These are phyloP conservation scores for Symbiodinium pilosum DNA, from an alignment of 73 alveolate species.

Conservation along the genomic window DNA sequence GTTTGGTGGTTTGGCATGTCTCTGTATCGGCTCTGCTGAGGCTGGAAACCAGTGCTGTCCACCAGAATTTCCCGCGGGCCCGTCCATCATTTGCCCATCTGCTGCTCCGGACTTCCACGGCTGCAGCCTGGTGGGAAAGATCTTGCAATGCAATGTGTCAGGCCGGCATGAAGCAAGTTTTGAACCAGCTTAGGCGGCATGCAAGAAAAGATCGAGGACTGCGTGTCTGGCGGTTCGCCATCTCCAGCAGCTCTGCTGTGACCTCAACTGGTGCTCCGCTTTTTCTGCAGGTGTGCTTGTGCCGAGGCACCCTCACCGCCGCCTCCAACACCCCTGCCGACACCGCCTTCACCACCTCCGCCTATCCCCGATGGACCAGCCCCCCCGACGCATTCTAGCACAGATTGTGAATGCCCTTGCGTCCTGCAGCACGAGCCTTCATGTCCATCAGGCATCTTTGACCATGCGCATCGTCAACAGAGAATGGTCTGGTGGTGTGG, in stretches of 20 bases:
- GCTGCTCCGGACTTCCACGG: slow-evolving; percentile 25
- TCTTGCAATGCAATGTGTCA: too few relatives aligned
- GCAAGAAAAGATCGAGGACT: slow-evolving; percentile 19
- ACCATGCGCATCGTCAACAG: slow-evolving; percentile 41
- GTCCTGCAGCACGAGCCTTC: slow-evolving; percentile 1
- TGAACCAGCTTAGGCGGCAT: neutral
- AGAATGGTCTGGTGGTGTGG: slow-evolving; percentile 61
- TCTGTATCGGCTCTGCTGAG: too few relatives aligned
- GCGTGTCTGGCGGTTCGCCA: neutral
- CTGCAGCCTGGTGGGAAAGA: neutral
- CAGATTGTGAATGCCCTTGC: neutral
- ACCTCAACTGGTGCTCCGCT: neutral
- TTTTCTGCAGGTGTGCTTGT: neutral
- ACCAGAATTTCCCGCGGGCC: neutral
- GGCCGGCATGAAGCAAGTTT: neutral
- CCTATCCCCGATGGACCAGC: too few relatives aligned
- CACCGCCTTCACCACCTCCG: neutral
- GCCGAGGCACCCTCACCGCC: neutral
- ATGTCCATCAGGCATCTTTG: neutral
- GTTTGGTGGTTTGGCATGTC: too few relatives aligned
- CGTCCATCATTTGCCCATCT: slow-evolving; percentile 48
- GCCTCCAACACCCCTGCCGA: neutral
- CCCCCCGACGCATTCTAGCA: neutral
- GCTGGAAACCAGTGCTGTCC: slow-evolving; percentile 83
- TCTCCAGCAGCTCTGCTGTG: neutral